Percentiles rank a stretch among this genome's conserved stretches.
Evolutionary conservation across 257 asterid genomes (phyloP).

Genomic region (Lavandula angustifolia): DNA sequence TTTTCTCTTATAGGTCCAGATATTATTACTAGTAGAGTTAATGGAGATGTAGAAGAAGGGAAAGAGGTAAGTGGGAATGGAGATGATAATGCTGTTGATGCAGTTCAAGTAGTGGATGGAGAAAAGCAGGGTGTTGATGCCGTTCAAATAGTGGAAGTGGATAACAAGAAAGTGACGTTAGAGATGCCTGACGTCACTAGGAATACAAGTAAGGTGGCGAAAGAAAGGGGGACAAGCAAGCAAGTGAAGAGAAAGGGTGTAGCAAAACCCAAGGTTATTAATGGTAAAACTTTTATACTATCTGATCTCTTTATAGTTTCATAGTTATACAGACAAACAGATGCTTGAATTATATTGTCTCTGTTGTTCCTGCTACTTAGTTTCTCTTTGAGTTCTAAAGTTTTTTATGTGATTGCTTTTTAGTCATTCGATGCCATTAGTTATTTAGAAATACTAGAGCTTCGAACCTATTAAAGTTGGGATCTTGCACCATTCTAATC

Average conservation of each 20-base stretch:
- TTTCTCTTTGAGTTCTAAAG: conserved; percentile 14
- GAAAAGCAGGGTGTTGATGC: conserved; percentile 32
- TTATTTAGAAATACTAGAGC: not conserved
- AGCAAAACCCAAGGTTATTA: conserved; percentile 39
- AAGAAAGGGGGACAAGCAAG: conserved; percentile 32
- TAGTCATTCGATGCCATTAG: not conserved
- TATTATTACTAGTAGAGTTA: conserved; percentile 23
- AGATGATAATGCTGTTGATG: conserved; percentile 28
- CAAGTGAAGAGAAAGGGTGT: conserved; percentile 35
- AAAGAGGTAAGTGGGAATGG: conserved; percentile 33
- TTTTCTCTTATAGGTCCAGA: conserved; percentile 41
- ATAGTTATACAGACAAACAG: conserved; percentile 4
- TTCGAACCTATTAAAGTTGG: not conserved
- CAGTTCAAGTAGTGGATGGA: conserved; percentile 19
- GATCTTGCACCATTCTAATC: conserved; percentile 10
- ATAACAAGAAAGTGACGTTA: conserved; percentile 27
- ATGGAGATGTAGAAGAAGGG: conserved; percentile 28
- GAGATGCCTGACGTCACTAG: conserved; percentile 19
- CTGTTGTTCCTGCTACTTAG: not conserved
- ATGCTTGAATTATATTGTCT: conserved; percentile 18
- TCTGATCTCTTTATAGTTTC: conserved; percentile 18
- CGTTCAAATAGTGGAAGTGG: conserved; percentile 32
- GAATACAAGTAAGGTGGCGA: conserved; percentile 31
- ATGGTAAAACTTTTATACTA: conserved; percentile 42
- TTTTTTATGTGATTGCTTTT: not conserved